These are phyloP conservation scores for Phialocephala sp. DNA, from an alignment of 2,329 filamentous ascomycete genomes.

Conservation along the genomic window DNA sequence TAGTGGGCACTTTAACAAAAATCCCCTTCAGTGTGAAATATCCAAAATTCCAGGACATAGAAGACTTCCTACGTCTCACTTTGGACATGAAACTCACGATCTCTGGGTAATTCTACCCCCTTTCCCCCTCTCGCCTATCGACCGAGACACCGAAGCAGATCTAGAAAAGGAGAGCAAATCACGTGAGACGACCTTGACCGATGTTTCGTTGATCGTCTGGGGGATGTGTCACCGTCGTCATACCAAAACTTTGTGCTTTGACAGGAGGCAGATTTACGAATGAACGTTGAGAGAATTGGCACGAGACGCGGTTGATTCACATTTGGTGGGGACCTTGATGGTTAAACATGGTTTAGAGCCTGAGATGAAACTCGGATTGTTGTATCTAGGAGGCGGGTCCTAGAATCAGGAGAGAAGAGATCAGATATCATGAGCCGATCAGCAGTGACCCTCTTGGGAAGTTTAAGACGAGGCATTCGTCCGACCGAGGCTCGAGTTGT, in stretches of 20 bases:
- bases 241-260: neutral
- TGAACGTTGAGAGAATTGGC: neutral
- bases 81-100: too few species aligned
- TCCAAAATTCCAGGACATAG: too few species aligned
- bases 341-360: neutral
- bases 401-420: neutral
- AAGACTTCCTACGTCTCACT: too few species aligned
- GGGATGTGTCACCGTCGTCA: slow-evolving; percentile 5
- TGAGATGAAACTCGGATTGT: neutral
- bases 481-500: neutral
- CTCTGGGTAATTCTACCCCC: neutral
- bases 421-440: neutral
- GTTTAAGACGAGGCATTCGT: neutral
- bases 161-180: slow-evolving; percentile 1
- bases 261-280: neutral
- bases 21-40: too few species aligned
- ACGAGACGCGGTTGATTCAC: neutral
- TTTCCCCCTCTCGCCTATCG: neutral
- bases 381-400: neutral
- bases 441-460: neutral
- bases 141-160: neutral
- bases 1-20: too few species aligned
- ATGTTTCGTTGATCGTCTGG: slow-evolving; percentile 15
- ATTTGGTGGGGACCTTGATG: slow-evolving; percentile 1
- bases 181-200: neutral